A percentile compares a stretch with the other conserved stretches of the same genome.
Conservation (phyloP, 176 grass and related monocot genomes). For the Puya raimondii region DNA sequence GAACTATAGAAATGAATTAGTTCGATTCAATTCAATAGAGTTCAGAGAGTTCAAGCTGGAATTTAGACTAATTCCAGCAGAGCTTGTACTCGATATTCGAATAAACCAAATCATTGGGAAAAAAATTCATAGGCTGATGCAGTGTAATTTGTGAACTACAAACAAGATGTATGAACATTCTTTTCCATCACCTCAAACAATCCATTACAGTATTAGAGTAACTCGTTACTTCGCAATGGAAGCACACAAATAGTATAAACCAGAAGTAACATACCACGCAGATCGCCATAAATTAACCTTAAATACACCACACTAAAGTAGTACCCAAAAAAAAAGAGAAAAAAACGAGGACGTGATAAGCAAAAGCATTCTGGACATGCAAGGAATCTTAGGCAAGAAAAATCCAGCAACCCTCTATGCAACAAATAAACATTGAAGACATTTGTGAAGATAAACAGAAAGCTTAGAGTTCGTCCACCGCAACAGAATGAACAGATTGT, state of each 20-base stretch:
- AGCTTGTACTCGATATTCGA: too few species aligned
- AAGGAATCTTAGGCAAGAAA: not conserved
- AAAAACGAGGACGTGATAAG: not conserved
- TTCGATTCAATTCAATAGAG: too few species aligned
- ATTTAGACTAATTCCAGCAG: too few species aligned
- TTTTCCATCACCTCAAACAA: too few species aligned
- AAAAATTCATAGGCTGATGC: too few species aligned
- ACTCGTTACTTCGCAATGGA: not conserved
- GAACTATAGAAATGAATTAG: too few species aligned
- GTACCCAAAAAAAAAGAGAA: not conserved
- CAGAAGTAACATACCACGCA: too few species aligned
- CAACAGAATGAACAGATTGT: not conserved
- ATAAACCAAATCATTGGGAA: too few species aligned
- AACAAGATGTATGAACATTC: too few species aligned
- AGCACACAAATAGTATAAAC: not conserved
- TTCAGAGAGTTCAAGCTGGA: too few species aligned
- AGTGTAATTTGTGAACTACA: too few species aligned
- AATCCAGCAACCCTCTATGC: not conserved
- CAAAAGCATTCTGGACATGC: not conserved
- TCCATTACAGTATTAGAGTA: too few species aligned
- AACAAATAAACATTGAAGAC: not conserved
- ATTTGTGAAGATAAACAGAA: not conserved
- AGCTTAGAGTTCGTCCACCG: constrained; percentile 2
- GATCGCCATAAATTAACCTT: not conserved
- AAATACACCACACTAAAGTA: not conserved